Percentiles rank a stretch among this genome's conserved stretches.
Evolutionary conservation across 257 asterid genomes (phyloP).

Genomic region (Salvia miltiorrhiza): DNA sequence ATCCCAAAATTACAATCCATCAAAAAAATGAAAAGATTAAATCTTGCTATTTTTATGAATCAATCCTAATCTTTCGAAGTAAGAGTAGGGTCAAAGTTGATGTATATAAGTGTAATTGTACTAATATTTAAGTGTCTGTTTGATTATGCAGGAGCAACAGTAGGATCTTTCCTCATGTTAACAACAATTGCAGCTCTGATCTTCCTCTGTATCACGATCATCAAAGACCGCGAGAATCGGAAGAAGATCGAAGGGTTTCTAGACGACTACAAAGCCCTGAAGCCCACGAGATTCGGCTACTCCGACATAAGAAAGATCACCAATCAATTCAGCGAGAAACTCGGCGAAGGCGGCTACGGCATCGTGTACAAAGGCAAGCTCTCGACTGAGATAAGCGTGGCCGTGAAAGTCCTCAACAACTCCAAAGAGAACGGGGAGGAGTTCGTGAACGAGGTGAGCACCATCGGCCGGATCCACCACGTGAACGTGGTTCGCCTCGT

Average conservation of each 20-base stretch:
- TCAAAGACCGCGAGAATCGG: slow-evolving; percentile 20
- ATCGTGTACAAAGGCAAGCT: slow-evolving; percentile 36
- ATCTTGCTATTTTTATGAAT: too few relatives aligned
- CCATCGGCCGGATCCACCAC: slow-evolving; percentile 42
- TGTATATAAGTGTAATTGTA: too few relatives aligned
- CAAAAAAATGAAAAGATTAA: too few relatives aligned
- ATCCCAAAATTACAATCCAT: too few relatives aligned
- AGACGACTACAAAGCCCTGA: slow-evolving; percentile 30
- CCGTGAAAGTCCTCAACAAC: slow-evolving; percentile 38
- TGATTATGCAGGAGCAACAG: background rate
- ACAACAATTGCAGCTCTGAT: slow-evolving; percentile 4
- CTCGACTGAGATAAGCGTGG: slow-evolving; percentile 33
- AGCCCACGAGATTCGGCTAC: slow-evolving; percentile 42
- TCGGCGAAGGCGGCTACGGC: slow-evolving; percentile 52
- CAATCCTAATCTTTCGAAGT: too few relatives aligned
- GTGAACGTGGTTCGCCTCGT: slow-evolving; percentile 37
- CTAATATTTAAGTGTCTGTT: too few relatives aligned
- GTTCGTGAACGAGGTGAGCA: slow-evolving; percentile 42
- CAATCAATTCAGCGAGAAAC: slow-evolving; percentile 23
- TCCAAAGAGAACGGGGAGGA: slow-evolving; percentile 38
- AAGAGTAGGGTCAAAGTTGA: too few relatives aligned
- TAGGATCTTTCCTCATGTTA: slow-evolving; percentile 21
- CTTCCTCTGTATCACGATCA: background rate
- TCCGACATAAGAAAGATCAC: slow-evolving; percentile 43
- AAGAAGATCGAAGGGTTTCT: slow-evolving; percentile 36